A percentile compares a stretch with the other conserved stretches of the same genome.
These are phyloP conservation scores for Glaciozyma martinii DNA, from an alignment of 768 basidiomycete species.

Conservation along the genomic window DNA sequence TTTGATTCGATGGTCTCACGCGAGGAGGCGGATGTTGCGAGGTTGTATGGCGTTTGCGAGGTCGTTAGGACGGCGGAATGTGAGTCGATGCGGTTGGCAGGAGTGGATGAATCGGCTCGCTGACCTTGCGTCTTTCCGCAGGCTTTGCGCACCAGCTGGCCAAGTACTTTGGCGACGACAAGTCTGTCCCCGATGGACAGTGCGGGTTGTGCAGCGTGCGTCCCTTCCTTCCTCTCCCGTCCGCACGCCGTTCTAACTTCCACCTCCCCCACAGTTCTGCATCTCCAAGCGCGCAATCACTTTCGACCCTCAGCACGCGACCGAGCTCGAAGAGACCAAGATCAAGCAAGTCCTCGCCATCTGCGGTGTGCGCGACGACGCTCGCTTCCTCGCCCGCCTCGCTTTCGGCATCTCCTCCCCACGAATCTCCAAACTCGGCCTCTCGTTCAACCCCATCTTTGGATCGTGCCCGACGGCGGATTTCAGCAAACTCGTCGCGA, in stretches of 20 bases:
- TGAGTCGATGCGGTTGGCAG: slow-evolving; percentile 25
- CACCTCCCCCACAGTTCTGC: slow-evolving; percentile 38
- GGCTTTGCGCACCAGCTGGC: slow-evolving; percentile 46
- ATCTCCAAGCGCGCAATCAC: slow-evolving; percentile 39
- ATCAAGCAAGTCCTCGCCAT: slow-evolving; percentile 43
- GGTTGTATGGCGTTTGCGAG: slow-evolving; percentile 43
- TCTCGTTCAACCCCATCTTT: slow-evolving; percentile 46
- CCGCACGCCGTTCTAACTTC: not conserved
- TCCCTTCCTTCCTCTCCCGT: not conserved
- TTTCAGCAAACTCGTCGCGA: slow-evolving; percentile 43
- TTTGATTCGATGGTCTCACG: slow-evolving; percentile 42
- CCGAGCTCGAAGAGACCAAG: slow-evolving; percentile 36
- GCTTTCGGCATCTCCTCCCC: slow-evolving; percentile 49
- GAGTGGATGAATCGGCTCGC: no score
- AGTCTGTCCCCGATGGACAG: slow-evolving; percentile 42
- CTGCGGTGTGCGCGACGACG: slow-evolving; percentile 48
- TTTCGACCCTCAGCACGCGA: slow-evolving; percentile 35
- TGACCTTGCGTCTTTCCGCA: slow-evolving; percentile 28
- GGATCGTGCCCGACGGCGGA: slow-evolving; percentile 44
- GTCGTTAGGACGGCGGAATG: slow-evolving; percentile 44
- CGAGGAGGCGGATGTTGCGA: slow-evolving; percentile 45
- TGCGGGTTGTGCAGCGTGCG: slow-evolving; percentile 44
- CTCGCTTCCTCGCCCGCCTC: slow-evolving; percentile 48
- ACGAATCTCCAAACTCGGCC: slow-evolving; percentile 44
- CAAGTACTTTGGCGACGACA: slow-evolving; percentile 45